Percentiles rank a stretch among this genome's conserved stretches.
Evolutionary conservation across 1,139 yeast genomes (phyloP).

Genomic region (Pichia sp.): DNA sequence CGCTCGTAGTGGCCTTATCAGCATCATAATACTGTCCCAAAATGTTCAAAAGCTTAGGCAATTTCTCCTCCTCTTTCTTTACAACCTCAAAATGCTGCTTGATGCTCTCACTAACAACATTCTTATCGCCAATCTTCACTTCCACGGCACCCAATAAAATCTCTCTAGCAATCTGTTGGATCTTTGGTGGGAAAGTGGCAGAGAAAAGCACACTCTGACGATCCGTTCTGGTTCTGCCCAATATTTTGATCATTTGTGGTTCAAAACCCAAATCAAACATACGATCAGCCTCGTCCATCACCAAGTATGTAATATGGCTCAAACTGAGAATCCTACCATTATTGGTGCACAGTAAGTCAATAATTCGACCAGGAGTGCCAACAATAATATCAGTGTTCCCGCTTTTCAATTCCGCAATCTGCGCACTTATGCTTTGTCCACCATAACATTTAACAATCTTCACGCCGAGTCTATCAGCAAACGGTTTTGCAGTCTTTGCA

Average conservation of each 20-base stretch:
- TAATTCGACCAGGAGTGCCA: conserved; percentile 94
- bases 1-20: conserved; percentile 21
- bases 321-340: conserved; percentile 71
- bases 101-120: conserved; percentile 78
- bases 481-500: conserved; percentile 54
- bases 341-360: conserved; percentile 82
- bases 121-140: conserved; percentile 74
- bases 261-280: conserved; percentile 98
- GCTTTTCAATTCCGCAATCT: conserved; percentile 70
- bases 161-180: conserved; percentile 68
- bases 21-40: conserved; percentile 39
- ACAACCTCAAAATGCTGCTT: conserved; percentile 64
- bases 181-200: conserved; percentile 83
- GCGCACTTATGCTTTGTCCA: conserved; percentile 80
- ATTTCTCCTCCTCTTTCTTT: conserved; percentile 43
- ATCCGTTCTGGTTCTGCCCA: conserved; percentile 76
- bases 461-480: conserved; percentile 43
- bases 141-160: conserved; percentile 60
- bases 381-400: conserved; percentile 83
- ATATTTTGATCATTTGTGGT: conserved; percentile 85
- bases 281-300: conserved; percentile 94
- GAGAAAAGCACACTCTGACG: conserved; percentile 89
- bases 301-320: conserved; percentile 67
- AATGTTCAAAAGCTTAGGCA: conserved; percentile 45
- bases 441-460: conserved; percentile 83